These are phyloP conservation scores for Saccharomycopsis phalli DNA, from an alignment of 1,139 yeast species.

Conservation along the genomic window DNA sequence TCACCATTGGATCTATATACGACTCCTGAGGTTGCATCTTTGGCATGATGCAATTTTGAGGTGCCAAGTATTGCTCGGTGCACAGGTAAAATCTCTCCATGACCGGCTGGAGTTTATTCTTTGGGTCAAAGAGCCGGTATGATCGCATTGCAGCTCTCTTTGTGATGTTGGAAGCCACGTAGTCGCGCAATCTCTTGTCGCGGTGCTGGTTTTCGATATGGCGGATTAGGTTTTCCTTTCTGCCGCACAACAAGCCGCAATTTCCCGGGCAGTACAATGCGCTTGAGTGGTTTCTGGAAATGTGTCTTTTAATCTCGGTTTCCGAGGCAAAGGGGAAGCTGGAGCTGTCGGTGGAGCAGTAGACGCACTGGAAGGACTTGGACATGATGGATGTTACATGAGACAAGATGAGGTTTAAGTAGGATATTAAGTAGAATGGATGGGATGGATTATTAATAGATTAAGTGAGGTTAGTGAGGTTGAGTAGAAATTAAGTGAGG, in stretches of 20 bases:
- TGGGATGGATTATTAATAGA: too few relatives aligned
- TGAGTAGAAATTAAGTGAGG: too few relatives aligned
- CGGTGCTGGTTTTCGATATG: neutral
- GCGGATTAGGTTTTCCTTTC: slow-evolving; percentile 5
- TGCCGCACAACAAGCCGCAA: neutral
- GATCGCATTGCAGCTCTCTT: neutral
- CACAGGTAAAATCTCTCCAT: neutral
- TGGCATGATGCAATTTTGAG: too few relatives aligned
- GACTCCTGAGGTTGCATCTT: too few relatives aligned
- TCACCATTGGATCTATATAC: neutral
- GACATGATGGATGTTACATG: too few relatives aligned
- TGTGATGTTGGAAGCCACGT: too few relatives aligned
- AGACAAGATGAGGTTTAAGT: too few relatives aligned
- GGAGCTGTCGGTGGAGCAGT: neutral
- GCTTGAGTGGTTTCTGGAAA: neutral
- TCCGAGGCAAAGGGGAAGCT: neutral
- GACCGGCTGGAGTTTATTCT: neutral
- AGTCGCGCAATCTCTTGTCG: too few relatives aligned
- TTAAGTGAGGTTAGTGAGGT: too few relatives aligned
- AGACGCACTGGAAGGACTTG: neutral
- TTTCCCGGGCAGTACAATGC: neutral
- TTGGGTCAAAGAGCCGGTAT: neutral
- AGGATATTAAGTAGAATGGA: too few relatives aligned
- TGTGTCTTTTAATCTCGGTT: neutral
- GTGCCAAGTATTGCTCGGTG: neutral